Conservation (phyloP, 352 stramenopile species). For the Pythium coloratum region DNA sequence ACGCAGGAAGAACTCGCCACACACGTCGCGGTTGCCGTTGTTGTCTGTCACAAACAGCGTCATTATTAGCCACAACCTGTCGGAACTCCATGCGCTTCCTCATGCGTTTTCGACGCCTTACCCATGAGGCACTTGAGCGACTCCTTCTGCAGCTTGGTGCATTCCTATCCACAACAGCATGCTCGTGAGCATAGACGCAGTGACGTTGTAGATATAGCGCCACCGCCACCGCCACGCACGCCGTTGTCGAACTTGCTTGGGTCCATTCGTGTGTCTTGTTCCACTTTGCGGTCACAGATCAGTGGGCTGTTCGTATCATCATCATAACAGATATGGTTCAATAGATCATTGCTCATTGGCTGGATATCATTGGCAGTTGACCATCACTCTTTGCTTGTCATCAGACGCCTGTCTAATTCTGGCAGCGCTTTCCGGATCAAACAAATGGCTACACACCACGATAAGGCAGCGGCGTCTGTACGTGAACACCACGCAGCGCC, state of each 20-base stretch:
- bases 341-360: background rate
- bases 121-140: constrained; percentile 69
- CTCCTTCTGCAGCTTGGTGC: constrained; percentile 62
- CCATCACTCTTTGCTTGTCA: constrained; percentile 16
- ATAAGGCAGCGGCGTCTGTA: background rate
- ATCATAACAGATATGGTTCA: background rate
- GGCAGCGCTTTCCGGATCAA: background rate
- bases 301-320: background rate
- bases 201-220: background rate
- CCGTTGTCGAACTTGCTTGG: constrained; percentile 27
- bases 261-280: background rate
- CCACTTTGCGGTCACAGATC: background rate
- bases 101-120: constrained; percentile 18
- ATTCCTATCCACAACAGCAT: constrained; percentile 41
- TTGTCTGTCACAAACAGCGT: constrained; percentile 36
- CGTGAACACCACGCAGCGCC: background rate
- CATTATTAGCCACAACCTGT: background rate
- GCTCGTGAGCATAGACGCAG: background rate
- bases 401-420: background rate
- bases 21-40: constrained; percentile 44
- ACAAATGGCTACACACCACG: background rate
- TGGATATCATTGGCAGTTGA: background rate
- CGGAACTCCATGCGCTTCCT: constrained; percentile 9
- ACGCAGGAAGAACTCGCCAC: constrained; percentile 59
- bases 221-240: constrained; percentile 4